These are phyloP conservation scores for Neurospora pannonica DNA, from an alignment of 495 filamentous ascomycete species.

Conservation along the genomic window DNA sequence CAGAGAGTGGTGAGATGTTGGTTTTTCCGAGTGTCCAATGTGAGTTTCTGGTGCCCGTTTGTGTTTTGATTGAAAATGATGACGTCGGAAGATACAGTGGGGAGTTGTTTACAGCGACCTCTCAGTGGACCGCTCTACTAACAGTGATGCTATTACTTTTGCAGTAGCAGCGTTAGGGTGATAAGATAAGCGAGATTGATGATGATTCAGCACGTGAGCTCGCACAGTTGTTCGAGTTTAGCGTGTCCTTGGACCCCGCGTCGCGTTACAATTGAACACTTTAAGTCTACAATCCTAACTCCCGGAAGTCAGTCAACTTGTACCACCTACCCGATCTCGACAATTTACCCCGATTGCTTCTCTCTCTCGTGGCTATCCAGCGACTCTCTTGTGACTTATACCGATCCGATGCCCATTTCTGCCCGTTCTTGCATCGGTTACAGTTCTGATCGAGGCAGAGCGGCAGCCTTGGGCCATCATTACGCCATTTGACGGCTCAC, in stretches of 20 bases:
- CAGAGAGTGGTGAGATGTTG: not conserved
- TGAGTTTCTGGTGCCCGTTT: not conserved
- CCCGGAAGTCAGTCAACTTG: not conserved
- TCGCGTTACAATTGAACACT: not conserved
- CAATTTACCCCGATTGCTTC: not conserved
- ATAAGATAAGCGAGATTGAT: not conserved
- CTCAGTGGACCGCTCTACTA: not conserved
- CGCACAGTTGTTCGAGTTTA: not conserved
- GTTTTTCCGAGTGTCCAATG: not conserved
- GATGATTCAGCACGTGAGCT: not conserved
- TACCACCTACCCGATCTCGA: not conserved
- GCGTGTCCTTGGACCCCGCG: not conserved
- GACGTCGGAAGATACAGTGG: not conserved
- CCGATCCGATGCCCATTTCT: not conserved
- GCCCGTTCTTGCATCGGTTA: not conserved
- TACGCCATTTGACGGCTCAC: not conserved
- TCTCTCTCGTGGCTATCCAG: not conserved
- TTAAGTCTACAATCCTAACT: not conserved
- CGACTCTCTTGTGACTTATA: not conserved
- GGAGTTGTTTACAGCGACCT: not conserved
- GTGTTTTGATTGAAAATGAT: not conserved
- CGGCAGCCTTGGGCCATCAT: not conserved
- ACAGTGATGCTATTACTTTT: not conserved
- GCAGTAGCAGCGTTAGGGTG: not conserved
- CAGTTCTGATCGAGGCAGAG: not conserved